These are phyloP conservation scores for Colletotrichum viniferum DNA, from an alignment of 2,329 filamentous ascomycete species.

Conservation along the genomic window DNA sequence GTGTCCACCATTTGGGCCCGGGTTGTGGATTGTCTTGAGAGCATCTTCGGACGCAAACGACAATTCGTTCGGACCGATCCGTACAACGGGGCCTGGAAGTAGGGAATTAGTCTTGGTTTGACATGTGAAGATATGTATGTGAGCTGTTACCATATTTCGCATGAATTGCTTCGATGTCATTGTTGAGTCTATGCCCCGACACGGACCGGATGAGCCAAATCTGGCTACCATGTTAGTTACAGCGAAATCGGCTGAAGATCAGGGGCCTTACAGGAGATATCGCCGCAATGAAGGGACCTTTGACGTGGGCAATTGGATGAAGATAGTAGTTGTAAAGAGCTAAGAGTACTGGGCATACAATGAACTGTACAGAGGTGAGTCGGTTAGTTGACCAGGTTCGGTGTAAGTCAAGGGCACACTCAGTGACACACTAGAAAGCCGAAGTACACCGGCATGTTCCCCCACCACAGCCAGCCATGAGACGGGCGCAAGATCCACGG, in stretches of 20 bases:
- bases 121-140: no score
- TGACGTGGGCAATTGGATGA: not conserved
- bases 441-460: not conserved
- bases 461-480: not conserved
- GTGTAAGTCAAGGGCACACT: not conserved
- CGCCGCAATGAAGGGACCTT: not conserved
- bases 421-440: not conserved
- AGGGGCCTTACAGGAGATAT: not conserved
- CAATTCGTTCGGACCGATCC: not conserved
- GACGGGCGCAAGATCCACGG: not conserved
- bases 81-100: not conserved
- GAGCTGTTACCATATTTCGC: not conserved
- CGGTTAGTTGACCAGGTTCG: not conserved
- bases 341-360: not conserved
- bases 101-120: not conserved
- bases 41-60: slow-evolving; percentile 2
- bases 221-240: not conserved
- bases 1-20: not conserved
- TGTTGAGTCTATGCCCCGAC: not conserved
- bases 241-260: rapidly evolving
- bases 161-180: not conserved
- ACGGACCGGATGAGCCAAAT: slow-evolving; percentile 3
- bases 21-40: slow-evolving; percentile 1
- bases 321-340: not conserved
- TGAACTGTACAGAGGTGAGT: not conserved